Percentiles rank a stretch among this genome's conserved stretches.
phyloP scores from a whole-genome alignment of 768 basidiomycete species.

The Phaeotremella skinneri region DNA sequence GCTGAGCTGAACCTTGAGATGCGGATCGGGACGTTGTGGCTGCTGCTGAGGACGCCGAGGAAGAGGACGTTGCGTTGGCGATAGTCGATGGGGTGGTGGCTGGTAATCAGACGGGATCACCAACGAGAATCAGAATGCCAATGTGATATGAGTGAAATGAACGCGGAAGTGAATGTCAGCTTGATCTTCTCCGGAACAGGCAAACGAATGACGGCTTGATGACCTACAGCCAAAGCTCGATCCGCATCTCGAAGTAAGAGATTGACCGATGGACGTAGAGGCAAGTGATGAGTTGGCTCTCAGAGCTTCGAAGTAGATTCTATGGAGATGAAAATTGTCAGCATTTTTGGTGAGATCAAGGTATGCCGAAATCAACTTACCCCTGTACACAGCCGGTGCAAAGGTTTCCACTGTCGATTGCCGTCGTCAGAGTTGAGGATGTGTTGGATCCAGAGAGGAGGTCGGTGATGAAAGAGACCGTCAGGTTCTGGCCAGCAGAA shows the following conservation, averaged over 20 bases:
- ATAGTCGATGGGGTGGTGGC: slow-evolving; percentile 13
- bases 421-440: slow-evolving; percentile 15
- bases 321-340: too few relatives aligned
- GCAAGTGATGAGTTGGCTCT: slow-evolving; percentile 36
- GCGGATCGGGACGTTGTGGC: slow-evolving; percentile 11
- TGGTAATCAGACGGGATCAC: too few relatives aligned
- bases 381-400: slow-evolving; percentile 50
- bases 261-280: slow-evolving; percentile 26
- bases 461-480: slow-evolving; percentile 32
- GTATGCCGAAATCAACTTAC: slow-evolving; percentile 34
- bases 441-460: slow-evolving; percentile 33
- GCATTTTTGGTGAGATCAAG: slow-evolving; percentile 8
- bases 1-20: slow-evolving; percentile 9
- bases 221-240: slow-evolving; percentile 40
- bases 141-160: too few relatives aligned
- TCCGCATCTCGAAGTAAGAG: slow-evolving; percentile 41
- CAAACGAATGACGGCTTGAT: neutral
- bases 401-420: slow-evolving; percentile 33
- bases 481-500: slow-evolving; percentile 35
- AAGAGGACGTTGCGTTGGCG: slow-evolving; percentile 5
- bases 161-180: too few relatives aligned
- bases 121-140: too few relatives aligned
- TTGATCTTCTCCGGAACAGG: too few relatives aligned
- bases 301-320: slow-evolving; percentile 43
- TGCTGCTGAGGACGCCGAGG: slow-evolving; percentile 12